phyloP scores from a whole-genome alignment of 495 filamentous ascomycete genomes.

The Clavariopsis aquatica region DNA sequence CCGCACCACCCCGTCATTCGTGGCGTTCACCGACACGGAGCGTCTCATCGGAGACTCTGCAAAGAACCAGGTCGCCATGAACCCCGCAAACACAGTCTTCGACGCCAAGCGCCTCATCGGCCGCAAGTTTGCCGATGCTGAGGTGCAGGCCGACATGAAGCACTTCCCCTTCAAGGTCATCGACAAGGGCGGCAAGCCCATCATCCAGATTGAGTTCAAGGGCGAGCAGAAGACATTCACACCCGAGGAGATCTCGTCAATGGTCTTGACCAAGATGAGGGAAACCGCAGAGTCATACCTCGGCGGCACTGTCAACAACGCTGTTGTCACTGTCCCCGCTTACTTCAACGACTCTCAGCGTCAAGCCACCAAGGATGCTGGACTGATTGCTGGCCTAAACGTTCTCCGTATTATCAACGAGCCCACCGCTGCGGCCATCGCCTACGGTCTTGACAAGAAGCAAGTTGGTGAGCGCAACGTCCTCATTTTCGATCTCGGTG shows the following conservation, averaged over 20 bases:
- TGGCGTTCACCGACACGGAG: slow-evolving; percentile 97
- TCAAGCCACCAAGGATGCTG: slow-evolving; percentile 98
- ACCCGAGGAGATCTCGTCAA: slow-evolving; percentile 52
- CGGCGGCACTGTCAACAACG: slow-evolving; percentile 95
- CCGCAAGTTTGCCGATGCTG: slow-evolving; percentile 50
- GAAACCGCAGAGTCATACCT: slow-evolving; percentile 97
- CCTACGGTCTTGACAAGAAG: slow-evolving; percentile 98
- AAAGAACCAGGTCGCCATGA: slow-evolving; percentile 99
- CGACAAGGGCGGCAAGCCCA: slow-evolving; percentile 50
- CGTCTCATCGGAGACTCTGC: slow-evolving; percentile 97
- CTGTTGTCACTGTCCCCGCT: slow-evolving; percentile 95
- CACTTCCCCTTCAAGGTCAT: slow-evolving; percentile 54
- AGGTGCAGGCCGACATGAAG: slow-evolving; percentile 55
- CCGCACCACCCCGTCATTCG: slow-evolving; percentile 97
- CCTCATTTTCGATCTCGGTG: slow-evolving; percentile 98
- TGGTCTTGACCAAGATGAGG: slow-evolving; percentile 74
- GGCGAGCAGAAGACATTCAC: slow-evolving; percentile 52
- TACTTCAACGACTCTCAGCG: slow-evolving; percentile 99
- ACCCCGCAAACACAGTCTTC: slow-evolving; percentile 96
- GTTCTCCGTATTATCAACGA: slow-evolving; percentile 99
- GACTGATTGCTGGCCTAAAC: slow-evolving; percentile 95
- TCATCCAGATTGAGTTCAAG: slow-evolving; percentile 52
- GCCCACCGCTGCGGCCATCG: slow-evolving; percentile 94
- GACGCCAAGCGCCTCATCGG: slow-evolving; percentile 92
- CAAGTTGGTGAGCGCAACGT: slow-evolving; percentile 95